Evolutionary conservation across 768 basidiomycete genomes (phyloP).

Genomic region (Xerocomellus dryophilus): DNA sequence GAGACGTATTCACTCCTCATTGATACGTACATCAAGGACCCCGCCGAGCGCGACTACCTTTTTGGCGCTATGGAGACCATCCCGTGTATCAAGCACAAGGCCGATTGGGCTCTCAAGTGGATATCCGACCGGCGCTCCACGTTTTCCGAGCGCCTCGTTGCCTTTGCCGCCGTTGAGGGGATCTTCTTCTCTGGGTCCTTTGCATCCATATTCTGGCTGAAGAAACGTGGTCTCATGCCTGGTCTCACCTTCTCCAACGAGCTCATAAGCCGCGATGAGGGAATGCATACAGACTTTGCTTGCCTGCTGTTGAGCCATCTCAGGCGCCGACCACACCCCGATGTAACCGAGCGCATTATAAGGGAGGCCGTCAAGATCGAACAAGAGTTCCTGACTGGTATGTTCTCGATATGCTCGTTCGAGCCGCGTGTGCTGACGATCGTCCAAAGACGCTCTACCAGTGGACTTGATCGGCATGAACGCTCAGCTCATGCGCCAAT

Average conservation of each 20-base stretch:
- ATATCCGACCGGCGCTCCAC: conserved; percentile 75
- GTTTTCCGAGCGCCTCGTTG: conserved; percentile 87
- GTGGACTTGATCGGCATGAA: conserved; percentile 91
- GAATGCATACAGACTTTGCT: conserved; percentile 94
- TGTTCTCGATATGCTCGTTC: conserved; percentile 8
- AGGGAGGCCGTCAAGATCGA: conserved; percentile 80
- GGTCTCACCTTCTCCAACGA: conserved; percentile 94
- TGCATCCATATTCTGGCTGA: conserved; percentile 92
- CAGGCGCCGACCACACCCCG: conserved; percentile 72
- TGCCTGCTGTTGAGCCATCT: conserved; percentile 84
- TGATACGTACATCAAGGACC: conserved; percentile 87
- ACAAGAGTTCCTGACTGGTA: conserved; percentile 79
- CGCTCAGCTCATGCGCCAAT: conserved; percentile 76
- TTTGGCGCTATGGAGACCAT: conserved; percentile 92
- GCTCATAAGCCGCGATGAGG: conserved; percentile 91
- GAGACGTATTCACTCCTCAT: conserved; percentile 95
- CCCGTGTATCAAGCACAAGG: conserved; percentile 86
- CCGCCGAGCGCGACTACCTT: conserved; percentile 65
- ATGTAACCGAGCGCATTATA: conserved; percentile 68
- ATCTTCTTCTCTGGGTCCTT: conserved; percentile 95
- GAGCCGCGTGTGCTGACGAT: neutral
- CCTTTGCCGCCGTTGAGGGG: conserved; percentile 94
- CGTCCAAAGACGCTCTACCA: conserved; percentile 70
- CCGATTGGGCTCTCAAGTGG: conserved; percentile 91
- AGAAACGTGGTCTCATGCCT: conserved; percentile 96